phyloP scores from a whole-genome alignment of 73 alveolate species.

The Urostyla sp. region DNA sequence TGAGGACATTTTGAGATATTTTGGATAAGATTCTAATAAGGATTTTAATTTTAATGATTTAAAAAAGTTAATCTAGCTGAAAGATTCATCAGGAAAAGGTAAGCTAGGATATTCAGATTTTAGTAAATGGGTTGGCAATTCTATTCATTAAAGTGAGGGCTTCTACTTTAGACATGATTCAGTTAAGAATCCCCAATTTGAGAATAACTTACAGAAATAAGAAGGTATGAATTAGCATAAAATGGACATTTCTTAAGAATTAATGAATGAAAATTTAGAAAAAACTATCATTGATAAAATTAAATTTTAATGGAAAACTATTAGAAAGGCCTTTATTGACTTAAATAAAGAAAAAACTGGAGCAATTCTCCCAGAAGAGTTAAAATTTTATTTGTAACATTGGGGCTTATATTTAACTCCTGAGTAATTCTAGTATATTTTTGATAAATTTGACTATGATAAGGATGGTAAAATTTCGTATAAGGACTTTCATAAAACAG shows the following conservation, averaged over 20 bases:
- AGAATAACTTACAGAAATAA: slow-evolving; percentile 22
- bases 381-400: slow-evolving; percentile 20
- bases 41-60: slow-evolving; percentile 40
- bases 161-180: slow-evolving; percentile 73
- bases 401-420: slow-evolving; percentile 54
- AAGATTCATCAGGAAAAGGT: slow-evolving; percentile 62
- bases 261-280: slow-evolving; percentile 46
- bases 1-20: slow-evolving; percentile 62
- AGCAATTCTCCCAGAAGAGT: slow-evolving; percentile 39
- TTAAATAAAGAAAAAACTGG: slow-evolving; percentile 58
- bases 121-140: slow-evolving; percentile 60
- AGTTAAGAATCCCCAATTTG: slow-evolving; percentile 63
- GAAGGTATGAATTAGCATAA: slow-evolving; percentile 3
- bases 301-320: slow-evolving; percentile 64
- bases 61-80: slow-evolving; percentile 26
- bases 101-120: slow-evolving; percentile 68
- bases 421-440: slow-evolving; percentile 22
- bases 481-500: slow-evolving; percentile 24
- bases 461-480: slow-evolving; percentile 52
- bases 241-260: not conserved
- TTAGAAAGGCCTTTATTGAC: slow-evolving; percentile 67
- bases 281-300: slow-evolving; percentile 61
- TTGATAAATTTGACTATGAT: slow-evolving; percentile 62
- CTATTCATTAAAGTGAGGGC: slow-evolving; percentile 67
- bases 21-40: slow-evolving; percentile 42